Evolutionary conservation across 2,329 filamentous ascomycete genomes (phyloP), one percentile per base, ranked within the genome.

Genomic region (Neoscytalidium dimidiatum): DNA sequence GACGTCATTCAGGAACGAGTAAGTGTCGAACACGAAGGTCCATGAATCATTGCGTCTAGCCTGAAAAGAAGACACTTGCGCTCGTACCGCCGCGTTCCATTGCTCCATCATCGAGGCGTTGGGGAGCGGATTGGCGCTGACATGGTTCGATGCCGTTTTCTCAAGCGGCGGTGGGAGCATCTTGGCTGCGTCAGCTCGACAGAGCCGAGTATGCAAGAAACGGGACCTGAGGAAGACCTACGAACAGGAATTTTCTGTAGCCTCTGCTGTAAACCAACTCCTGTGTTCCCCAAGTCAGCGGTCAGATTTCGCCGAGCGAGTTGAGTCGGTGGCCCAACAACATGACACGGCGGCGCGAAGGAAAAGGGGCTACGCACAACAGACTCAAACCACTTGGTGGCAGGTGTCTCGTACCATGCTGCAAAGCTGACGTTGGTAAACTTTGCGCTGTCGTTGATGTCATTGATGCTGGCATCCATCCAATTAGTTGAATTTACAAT

Each of bases 121-220:
- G 4, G 83, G 82, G 3, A 72, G 72, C 1, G 80, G 79, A 2
- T 71, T 73, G 19, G 69, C 64, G 13, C 66, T 69, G 3, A 46
- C 69, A 28, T 77, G 71, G 52, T 80, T 81, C 17, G 73, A 73
- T 1, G 76, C 75, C 4, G 78, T 81, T 11, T 81, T 78, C 67
- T 85, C 79, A 1, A 85, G 71, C 0, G 84, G 83, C 1, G 84
- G 83, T 1, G 85, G 73, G 48, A 84, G 83, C 71, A 86, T 73
- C 58, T 62, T 49, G 19, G 26, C 41, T 1, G 28, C 13, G 28
- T 60, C 28, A 60, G 53, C 21, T 11, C 21, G 33, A 13, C 2
- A 28, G 21, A 7, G 6, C 33, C 29, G 3, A 35, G 1, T 38
- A 9, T 33, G 17, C 2, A 5, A 60, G 3, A 4, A 1, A 4